Evolutionary conservation across 768 basidiomycete genomes (phyloP), one percentile per base, ranked within the genome.

Genomic region (Mycena maculata): DNA sequence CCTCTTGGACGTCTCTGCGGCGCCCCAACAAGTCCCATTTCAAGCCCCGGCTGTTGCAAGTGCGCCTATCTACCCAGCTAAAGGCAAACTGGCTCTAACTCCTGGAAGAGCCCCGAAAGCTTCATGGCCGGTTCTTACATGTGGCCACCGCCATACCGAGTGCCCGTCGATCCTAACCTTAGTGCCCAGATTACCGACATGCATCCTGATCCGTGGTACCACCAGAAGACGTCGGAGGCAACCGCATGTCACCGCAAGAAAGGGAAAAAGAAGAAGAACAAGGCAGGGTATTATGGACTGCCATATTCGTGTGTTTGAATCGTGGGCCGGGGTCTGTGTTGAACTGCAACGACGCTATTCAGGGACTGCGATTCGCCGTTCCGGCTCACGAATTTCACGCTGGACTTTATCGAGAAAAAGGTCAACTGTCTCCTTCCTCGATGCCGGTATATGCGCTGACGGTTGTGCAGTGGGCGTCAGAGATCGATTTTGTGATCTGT

Each of bases 401-500:
- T 98, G 55, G 90, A 95, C 69, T 93, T 85, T 80, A 77, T 96
- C 60, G 90, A 90, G 56, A 84, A 88, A 70, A 85, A 93, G 60
- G 68, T 65, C 13, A 47, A 15, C 9, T 28, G 7, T 50, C 25
- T 18, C n/a, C 3, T 23, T 33, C 15, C 10, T 60, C 16, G 15
- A 11, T 9, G 6, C 42, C 20, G 9, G 15, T 10, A 13, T 11
- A 22, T 28, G 20, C n/a, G 27, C 57, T 60, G 25, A 66, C 27
- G 16, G 41, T 8, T 1, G 18, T 1, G 28, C 9, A 71, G 67
- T 96, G 93, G 94, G 86, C 90, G 44, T 83, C 87, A 65, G 89
- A 96, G 72, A 86, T 98, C 41, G 95, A 98, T 75, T 98, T 96
- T 76, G 94, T 98, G 33, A 83, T 98, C 38, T 96, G 93, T 92